Percentiles rank a stretch among this genome's conserved stretches.
These are phyloP conservation scores for Zasmidium angulare DNA, from an alignment of 2,329 filamentous ascomycete species.

Conservation along the genomic window DNA sequence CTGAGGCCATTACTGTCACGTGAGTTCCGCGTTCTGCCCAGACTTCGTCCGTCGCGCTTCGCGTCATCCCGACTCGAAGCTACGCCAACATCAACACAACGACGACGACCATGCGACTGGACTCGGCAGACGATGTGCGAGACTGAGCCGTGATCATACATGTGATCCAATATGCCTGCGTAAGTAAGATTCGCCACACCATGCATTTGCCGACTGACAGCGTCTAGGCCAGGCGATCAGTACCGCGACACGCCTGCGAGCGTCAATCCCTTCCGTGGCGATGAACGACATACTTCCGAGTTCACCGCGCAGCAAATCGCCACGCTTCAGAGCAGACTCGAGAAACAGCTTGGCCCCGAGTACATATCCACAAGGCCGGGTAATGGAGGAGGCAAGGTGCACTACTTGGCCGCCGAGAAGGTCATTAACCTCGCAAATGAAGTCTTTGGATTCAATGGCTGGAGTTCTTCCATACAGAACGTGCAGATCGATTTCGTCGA, in stretches of 20 bases:
- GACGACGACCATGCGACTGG: slow-evolving; percentile 6
- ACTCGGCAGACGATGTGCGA: not conserved
- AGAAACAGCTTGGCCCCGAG: slow-evolving; percentile 93
- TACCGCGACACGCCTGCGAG: slow-evolving; percentile 40
- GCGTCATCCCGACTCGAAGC: slow-evolving; percentile 9
- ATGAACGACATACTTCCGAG: slow-evolving; percentile 65
- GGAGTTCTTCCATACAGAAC: slow-evolving; percentile 94
- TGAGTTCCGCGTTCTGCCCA: not conserved
- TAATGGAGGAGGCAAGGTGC: slow-evolving; percentile 79
- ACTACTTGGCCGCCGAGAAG: slow-evolving; percentile 95
- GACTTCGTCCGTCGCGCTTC: slow-evolving; percentile 7
- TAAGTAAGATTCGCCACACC: slow-evolving; percentile 15
- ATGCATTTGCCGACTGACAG: slow-evolving; percentile 9
- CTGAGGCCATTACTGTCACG: slow-evolving; percentile 2
- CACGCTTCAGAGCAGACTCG: slow-evolving; percentile 78
- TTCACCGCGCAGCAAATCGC: slow-evolving; percentile 92
- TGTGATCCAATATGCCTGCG: slow-evolving; percentile 31
- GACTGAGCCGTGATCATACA: not conserved
- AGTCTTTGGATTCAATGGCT: slow-evolving; percentile 95
- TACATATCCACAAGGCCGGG: slow-evolving; percentile 88
- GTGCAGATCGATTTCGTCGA: slow-evolving; percentile 95
- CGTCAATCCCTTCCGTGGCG: slow-evolving; percentile 79
- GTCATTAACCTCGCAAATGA: slow-evolving; percentile 93
- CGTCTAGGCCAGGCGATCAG: slow-evolving; percentile 37
- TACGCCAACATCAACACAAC: slow-evolving; percentile 2